Base-by-base conservation (phyloP, 371 early-diverging fungal species). In the Syncephalastrum racemosum region DNA sequence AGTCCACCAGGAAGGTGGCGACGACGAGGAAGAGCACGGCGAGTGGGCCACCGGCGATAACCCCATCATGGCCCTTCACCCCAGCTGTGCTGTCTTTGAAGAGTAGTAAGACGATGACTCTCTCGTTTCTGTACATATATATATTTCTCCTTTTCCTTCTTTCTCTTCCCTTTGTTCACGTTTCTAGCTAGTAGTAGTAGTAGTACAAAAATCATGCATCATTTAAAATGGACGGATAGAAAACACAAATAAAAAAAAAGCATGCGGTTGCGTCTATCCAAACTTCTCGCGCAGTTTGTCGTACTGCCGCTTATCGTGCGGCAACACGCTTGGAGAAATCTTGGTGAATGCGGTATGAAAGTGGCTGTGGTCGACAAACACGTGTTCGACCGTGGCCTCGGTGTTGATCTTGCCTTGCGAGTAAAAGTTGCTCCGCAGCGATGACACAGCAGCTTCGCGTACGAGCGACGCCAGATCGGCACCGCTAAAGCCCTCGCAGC, bases 401-500 rank as follows among this genome's bases (percentile, higher is more conserved):
- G 36, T 53, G 24, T 61, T 51, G 12, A 64, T 16, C 5, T 62
- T 49, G 4, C 53, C 57, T 4, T 72, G 75, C 3, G 67, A 54
- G 25, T 79, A 79, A 40, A 91, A 68, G 19, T 80, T 81, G 4
- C 75, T 74, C 57, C 93, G 73, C 50, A 98, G 68, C 0, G 97
- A 91, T 4, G 90, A 77, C 36, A 94, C 92, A 2, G 91, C 89
- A 25, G 95, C 93, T 69, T 96, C 96, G 51, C 95, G 82, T 8
- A 96, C 88, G 46, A 98, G 75, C 0, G 94, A 86, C 1, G 94
- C 90, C 57, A 99, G 73, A 83, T 99, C 99, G 8, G 99, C 99
- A 61, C 99, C 99, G 65, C 93, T 90, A 61, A 87, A 88, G 10
- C 93, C 90, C 47, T 92, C 89, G 56, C 92, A 90, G 4, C 86